Evolutionary conservation across 176 grass and related monocot species (phyloP).

Genomic region (Ensete ventricosum): DNA sequence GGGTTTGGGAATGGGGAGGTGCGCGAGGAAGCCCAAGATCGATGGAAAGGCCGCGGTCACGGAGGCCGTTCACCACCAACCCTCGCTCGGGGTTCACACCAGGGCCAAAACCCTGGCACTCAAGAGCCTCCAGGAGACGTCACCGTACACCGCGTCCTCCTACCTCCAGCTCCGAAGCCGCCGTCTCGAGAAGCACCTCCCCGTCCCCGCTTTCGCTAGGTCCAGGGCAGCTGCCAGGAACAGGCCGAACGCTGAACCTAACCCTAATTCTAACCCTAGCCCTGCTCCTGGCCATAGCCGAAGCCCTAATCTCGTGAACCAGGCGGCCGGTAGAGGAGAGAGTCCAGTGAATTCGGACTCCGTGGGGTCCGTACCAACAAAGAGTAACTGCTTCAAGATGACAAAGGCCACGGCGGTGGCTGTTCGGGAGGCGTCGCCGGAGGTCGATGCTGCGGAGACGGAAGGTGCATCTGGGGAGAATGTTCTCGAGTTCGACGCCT

Average conservation of each 20-base stretch:
- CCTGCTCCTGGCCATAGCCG: not conserved
- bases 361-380: not conserved
- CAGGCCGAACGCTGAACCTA: not conserved
- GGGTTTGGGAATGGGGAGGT: not conserved
- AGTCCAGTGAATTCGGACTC: not conserved
- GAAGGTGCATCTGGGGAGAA: slow-evolving; percentile 15
- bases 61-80: not conserved
- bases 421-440: not conserved
- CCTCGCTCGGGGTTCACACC: slow-evolving; percentile 10
- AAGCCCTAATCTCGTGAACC: not conserved
- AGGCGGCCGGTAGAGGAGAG: not conserved
- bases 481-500: not conserved
- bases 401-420: too few species aligned
- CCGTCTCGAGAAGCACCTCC: slow-evolving; percentile 23
- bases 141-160: slow-evolving; percentile 4
- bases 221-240: not conserved
- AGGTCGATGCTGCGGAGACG: not conserved
- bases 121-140: slow-evolving; percentile 10
- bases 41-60: slow-evolving; percentile 10
- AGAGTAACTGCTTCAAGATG: not conserved
- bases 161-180: slow-evolving; percentile 42
- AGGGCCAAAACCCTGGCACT: slow-evolving; percentile 18
- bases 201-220: not conserved
- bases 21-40: slow-evolving; percentile 15
- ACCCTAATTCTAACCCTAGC: not conserved